These are phyloP conservation scores for Claviceps capensis DNA, from an alignment of 2,329 filamentous ascomycete species.

Conservation along the genomic window DNA sequence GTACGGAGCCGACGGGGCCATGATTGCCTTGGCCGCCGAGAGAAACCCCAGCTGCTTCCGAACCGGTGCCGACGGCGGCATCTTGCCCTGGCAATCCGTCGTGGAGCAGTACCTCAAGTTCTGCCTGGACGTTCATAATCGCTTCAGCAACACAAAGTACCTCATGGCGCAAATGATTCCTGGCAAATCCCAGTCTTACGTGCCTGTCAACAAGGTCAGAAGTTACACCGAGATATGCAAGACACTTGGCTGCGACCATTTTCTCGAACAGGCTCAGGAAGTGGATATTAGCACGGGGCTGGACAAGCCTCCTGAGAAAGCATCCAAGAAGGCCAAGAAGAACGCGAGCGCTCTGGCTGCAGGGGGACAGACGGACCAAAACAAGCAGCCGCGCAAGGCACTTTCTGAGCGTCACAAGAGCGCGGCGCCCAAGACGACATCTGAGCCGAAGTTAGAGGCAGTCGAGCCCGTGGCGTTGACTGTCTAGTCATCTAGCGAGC, in stretches of 20 bases:
- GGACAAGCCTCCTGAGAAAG: slow-evolving; percentile 29
- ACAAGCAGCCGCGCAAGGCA: slow-evolving; percentile 19
- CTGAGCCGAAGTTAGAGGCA: slow-evolving; percentile 9
- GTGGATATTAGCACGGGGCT: slow-evolving; percentile 52
- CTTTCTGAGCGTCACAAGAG: slow-evolving; percentile 21
- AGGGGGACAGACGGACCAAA: slow-evolving; percentile 27
- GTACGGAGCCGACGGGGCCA: slow-evolving; percentile 82
- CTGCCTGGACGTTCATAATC: slow-evolving; percentile 68
- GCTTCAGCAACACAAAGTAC: slow-evolving; percentile 88
- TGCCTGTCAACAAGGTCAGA: slow-evolving; percentile 48
- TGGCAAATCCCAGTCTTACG: slow-evolving; percentile 55
- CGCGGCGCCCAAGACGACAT: slow-evolving; percentile 7
- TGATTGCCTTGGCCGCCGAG: slow-evolving; percentile 93
- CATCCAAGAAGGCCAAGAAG: slow-evolving; percentile 16
- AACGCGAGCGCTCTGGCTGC: slow-evolving; percentile 33
- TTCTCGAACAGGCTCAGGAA: slow-evolving; percentile 49
- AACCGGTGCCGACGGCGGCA: slow-evolving; percentile 50
- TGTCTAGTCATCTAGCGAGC: background rate
- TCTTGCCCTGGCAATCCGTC: slow-evolving; percentile 62
- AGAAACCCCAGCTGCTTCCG: slow-evolving; percentile 84
- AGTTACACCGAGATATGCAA: slow-evolving; percentile 59
- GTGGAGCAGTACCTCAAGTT: slow-evolving; percentile 61
- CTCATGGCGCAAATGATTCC: slow-evolving; percentile 75
- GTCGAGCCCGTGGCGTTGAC: slow-evolving; percentile 12
- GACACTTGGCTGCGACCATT: slow-evolving; percentile 47